phyloP scores from a whole-genome alignment of 1,284 basidiomycete species.

The Naganishia cerealis region DNA sequence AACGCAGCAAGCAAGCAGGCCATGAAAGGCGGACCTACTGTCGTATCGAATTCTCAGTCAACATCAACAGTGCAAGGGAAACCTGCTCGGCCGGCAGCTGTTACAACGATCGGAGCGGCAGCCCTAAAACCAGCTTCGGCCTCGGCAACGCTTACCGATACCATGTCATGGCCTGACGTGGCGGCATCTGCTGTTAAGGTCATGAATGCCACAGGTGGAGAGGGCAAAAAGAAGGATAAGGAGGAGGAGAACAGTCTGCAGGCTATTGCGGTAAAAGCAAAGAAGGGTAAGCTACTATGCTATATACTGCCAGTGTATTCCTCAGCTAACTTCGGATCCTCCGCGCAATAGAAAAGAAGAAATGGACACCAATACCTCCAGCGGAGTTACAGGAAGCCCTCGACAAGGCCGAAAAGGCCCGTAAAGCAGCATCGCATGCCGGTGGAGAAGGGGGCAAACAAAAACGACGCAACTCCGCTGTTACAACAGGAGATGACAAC shows the following conservation, averaged over 20 bases:
- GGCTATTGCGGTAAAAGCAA: neutral
- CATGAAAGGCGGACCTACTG: neutral
- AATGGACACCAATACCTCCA: slow-evolving; percentile 54
- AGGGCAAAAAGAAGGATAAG: slow-evolving; percentile 37
- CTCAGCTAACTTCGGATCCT: slow-evolving; percentile 11
- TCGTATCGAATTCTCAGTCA: neutral
- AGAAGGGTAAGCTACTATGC: slow-evolving; percentile 38
- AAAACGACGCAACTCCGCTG: slow-evolving; percentile 11
- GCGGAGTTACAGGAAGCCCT: slow-evolving; percentile 53
- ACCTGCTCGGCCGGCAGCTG: slow-evolving; percentile 35
- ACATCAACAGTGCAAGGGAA: slow-evolving; percentile 21
- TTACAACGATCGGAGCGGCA: slow-evolving; percentile 1
- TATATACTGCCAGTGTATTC: neutral
- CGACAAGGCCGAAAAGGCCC: slow-evolving; percentile 44
- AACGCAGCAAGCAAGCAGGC: neutral
- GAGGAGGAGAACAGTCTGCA: slow-evolving; percentile 37
- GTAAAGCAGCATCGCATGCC: slow-evolving; percentile 24
- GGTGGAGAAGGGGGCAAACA: slow-evolving; percentile 18
- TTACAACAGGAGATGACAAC: slow-evolving; percentile 1
- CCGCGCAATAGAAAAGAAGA: slow-evolving; percentile 46
- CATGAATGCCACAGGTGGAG: slow-evolving; percentile 40
- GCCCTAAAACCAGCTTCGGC: neutral
- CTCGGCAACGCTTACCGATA: slow-evolving; percentile 40
- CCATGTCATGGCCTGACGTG: slow-evolving; percentile 48
- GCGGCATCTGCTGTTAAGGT: slow-evolving; percentile 41